Percentiles rank a stretch among this genome's conserved stretches.
Evolutionary conservation across 2,329 filamentous ascomycete genomes (phyloP).

Genomic region (Penicillium sp.): DNA sequence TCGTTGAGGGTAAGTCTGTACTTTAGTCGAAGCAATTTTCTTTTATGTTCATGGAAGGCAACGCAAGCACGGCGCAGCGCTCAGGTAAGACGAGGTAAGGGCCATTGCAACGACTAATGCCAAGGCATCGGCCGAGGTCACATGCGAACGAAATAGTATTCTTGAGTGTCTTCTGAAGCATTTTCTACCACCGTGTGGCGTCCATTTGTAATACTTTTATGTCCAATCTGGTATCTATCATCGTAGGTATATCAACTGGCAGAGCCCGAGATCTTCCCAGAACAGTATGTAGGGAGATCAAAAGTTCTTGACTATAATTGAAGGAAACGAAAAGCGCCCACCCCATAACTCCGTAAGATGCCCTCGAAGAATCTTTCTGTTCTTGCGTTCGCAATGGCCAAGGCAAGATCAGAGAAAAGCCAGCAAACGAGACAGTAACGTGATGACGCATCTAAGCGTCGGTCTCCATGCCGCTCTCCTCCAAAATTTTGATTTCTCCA

Average conservation of each 20-base stretch:
- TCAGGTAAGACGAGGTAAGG: slow-evolving; percentile 44
- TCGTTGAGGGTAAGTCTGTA: slow-evolving; percentile 42
- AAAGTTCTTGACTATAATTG: slow-evolving; percentile 19
- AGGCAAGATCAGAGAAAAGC: slow-evolving; percentile 14
- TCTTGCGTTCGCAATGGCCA: slow-evolving; percentile 7
- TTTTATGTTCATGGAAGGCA: slow-evolving; percentile 10
- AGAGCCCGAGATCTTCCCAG: slow-evolving; percentile 14
- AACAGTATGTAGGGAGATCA: slow-evolving; percentile 16
- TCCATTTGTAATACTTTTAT: slow-evolving; percentile 9
- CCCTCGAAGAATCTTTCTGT: slow-evolving; percentile 27
- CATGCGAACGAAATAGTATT: slow-evolving; percentile 1
- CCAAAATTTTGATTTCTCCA: slow-evolving; percentile 37
- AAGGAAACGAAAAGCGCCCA: slow-evolving; percentile 27
- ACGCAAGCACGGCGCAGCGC: slow-evolving; percentile 15
- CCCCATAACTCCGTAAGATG: slow-evolving; percentile 35
- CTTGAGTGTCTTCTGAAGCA: background rate
- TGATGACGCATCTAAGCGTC: slow-evolving; percentile 25
- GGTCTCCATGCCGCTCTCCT: slow-evolving; percentile 39
- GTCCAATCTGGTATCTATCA: slow-evolving; percentile 27
- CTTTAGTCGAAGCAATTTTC: slow-evolving; percentile 28
- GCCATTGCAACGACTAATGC: slow-evolving; percentile 23
- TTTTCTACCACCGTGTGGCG: background rate
- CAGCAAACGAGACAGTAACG: slow-evolving; percentile 9
- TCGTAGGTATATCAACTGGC: slow-evolving; percentile 30
- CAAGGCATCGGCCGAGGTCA: slow-evolving; percentile 15